These are phyloP conservation scores for Phytophthora pseudosyringae DNA, from an alignment of 352 stramenopile species.

Conservation along the genomic window DNA sequence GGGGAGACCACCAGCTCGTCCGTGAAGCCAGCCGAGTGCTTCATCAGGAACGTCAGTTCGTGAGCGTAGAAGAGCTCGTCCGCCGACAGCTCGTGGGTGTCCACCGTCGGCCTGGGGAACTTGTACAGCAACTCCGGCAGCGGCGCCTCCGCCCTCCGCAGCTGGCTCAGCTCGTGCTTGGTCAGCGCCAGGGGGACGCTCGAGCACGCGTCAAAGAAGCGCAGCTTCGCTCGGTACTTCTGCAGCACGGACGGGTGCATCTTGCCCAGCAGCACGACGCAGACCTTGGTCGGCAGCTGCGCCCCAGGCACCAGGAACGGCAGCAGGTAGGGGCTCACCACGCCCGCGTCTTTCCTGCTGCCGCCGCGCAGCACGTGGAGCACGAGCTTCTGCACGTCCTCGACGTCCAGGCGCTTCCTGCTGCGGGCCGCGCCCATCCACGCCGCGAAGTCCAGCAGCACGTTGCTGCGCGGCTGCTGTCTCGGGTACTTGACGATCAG, in stretches of 20 bases:
- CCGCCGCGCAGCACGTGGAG: conserved; percentile 46
- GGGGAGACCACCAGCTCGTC: conserved; percentile 79
- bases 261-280: conserved; percentile 70
- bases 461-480: conserved; percentile 63
- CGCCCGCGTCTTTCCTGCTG: conserved; percentile 24
- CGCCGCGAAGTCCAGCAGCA: conserved; percentile 71
- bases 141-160: conserved; percentile 59
- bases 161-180: conserved; percentile 53
- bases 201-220: conserved; percentile 79
- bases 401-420: conserved; percentile 56
- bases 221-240: conserved; percentile 65
- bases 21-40: conserved; percentile 74
- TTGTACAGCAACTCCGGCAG: conserved; percentile 73
- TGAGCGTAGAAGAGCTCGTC: conserved; percentile 82
- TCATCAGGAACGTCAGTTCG: conserved; percentile 83
- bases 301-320: conserved; percentile 52
- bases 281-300: conserved; percentile 65
- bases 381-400: conserved; percentile 71
- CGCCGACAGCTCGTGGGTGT: conserved; percentile 57
- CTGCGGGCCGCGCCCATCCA: conserved; percentile 67
- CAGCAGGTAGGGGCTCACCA: conserved; percentile 62
- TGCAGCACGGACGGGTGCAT: conserved; percentile 77
- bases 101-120: conserved; percentile 67
- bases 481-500: conserved; percentile 74
- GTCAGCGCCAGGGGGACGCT: conserved; percentile 70